These are phyloP conservation scores for Wickerhamiella parazyma DNA, from an alignment of 805 yeast species.

Conservation along the genomic window DNA sequence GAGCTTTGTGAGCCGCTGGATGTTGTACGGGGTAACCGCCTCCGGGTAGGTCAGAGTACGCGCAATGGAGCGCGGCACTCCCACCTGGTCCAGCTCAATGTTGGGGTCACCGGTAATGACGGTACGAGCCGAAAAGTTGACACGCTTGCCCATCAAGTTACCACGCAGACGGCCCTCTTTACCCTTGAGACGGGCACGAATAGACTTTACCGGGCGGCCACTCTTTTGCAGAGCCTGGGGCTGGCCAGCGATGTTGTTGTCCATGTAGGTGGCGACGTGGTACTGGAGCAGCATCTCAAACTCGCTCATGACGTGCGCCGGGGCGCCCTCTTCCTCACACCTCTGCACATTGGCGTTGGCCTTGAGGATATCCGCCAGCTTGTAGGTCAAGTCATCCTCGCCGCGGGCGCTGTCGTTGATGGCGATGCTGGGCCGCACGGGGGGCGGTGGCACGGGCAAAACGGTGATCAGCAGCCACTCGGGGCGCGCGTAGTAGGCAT, in stretches of 20 bases:
- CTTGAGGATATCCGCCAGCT: slow-evolving; percentile 89
- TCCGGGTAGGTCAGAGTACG: slow-evolving; percentile 93
- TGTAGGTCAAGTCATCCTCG: slow-evolving; percentile 97
- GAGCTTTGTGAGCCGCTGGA: slow-evolving; percentile 78
- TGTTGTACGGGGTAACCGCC: slow-evolving; percentile 93
- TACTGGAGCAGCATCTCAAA: slow-evolving; percentile 90
- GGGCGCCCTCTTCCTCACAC: slow-evolving; percentile 96
- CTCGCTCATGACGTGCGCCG: slow-evolving; percentile 94
- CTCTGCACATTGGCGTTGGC: slow-evolving; percentile 97
- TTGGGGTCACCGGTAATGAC: slow-evolving; percentile 99
- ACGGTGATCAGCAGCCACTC: slow-evolving; percentile 97
- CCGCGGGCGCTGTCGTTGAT: slow-evolving; percentile 97
- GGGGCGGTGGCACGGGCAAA: slow-evolving; percentile 99
- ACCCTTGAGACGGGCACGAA: slow-evolving; percentile 99
- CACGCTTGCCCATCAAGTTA: slow-evolving; percentile 98
- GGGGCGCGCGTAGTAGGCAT: slow-evolving; percentile 93
- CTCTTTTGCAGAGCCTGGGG: slow-evolving; percentile 98
- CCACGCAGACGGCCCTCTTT: slow-evolving; percentile 99
- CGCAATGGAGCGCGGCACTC: slow-evolving; percentile 96
- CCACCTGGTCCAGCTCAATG: slow-evolving; percentile 93
- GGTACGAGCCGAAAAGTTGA: slow-evolving; percentile 96
- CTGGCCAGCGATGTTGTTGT: slow-evolving; percentile 98
- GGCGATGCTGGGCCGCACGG: slow-evolving; percentile 96
- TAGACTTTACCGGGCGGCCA: slow-evolving; percentile 96
- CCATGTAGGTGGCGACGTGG: slow-evolving; percentile 99